phyloP scores from a whole-genome alignment of 192 early-diverging fungal genomes.

The Coemansia sp. region DNA sequence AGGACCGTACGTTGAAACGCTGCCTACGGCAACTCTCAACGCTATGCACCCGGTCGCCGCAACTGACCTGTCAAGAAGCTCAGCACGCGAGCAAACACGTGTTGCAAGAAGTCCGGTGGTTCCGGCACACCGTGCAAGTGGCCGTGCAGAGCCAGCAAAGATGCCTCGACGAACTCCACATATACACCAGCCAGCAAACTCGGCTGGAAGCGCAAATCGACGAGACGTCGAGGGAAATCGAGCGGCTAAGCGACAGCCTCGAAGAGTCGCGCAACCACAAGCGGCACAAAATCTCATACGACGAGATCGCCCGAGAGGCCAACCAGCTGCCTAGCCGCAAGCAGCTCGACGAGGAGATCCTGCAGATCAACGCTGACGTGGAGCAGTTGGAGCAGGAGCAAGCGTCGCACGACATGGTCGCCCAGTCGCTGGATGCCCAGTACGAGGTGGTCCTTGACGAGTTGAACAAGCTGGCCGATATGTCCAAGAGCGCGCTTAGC shows the following conservation, averaged over 20 bases:
- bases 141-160: slow-evolving; percentile 42
- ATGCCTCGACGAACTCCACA: slow-evolving; percentile 18
- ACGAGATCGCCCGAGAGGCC: slow-evolving; percentile 45
- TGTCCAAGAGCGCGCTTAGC: slow-evolving; percentile 41
- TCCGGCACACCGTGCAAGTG: slow-evolving; percentile 31
- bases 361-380: slow-evolving; percentile 25
- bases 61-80: slow-evolving; percentile 25
- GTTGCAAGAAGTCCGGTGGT: slow-evolving; percentile 46
- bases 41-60: slow-evolving; percentile 22
- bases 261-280: slow-evolving; percentile 49
- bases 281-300: slow-evolving; percentile 48
- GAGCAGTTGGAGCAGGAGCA: slow-evolving; percentile 43
- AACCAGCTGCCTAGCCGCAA: slow-evolving; percentile 32
- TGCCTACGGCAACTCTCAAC: slow-evolving; percentile 39
- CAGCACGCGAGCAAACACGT: slow-evolving; percentile 20
- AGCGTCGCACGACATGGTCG: slow-evolving; percentile 17
- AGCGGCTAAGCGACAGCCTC: slow-evolving; percentile 27
- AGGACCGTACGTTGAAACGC: slow-evolving; percentile 44
- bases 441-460: slow-evolving; percentile 27
- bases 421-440: slow-evolving; percentile 29
- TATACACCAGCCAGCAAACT: slow-evolving; percentile 14
- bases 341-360: slow-evolving; percentile 23
- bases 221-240: slow-evolving; percentile 8
- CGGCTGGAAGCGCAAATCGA: slow-evolving; percentile 16
- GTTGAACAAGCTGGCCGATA: slow-evolving; percentile 29